These are phyloP conservation scores for Verticillium nonalfalfae DNA, from an alignment of 2,329 filamentous ascomycete genomes.

Conservation along the genomic window DNA sequence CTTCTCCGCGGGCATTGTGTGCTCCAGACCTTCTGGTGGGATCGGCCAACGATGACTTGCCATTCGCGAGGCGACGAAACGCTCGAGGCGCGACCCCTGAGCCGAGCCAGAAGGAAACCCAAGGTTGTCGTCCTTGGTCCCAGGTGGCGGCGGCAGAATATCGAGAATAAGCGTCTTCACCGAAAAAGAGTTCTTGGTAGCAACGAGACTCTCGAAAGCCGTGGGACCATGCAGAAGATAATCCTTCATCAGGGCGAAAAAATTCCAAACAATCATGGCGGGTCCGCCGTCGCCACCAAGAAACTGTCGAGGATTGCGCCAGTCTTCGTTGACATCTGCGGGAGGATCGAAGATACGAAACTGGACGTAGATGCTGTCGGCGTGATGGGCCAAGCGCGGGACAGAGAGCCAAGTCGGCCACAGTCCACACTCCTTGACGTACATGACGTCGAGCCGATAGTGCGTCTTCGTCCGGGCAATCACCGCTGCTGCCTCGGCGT, in stretches of 20 bases:
- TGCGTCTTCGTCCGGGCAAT: constrained; percentile 6
- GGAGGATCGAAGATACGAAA: constrained; percentile 13
- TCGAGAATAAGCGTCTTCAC: constrained; percentile 10
- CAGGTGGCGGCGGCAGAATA: constrained; percentile 8
- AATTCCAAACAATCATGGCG: constrained; percentile 12
- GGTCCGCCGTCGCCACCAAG: constrained; percentile 9
- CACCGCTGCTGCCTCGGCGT: constrained; percentile 9
- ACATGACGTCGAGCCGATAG: constrained; percentile 12
- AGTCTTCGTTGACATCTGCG: constrained; percentile 9
- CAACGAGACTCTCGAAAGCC: constrained; percentile 9
- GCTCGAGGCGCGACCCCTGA: constrained; percentile 1
- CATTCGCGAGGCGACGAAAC: background rate
- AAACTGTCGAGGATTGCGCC: constrained; percentile 11
- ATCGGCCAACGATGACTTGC: constrained; percentile 8
- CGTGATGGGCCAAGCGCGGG: constrained; percentile 8
- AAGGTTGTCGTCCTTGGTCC: constrained; percentile 9
- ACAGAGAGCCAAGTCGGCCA: constrained; percentile 14
- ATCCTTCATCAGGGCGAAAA: constrained; percentile 11
- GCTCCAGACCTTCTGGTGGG: constrained; percentile 4
- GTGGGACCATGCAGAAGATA: constrained; percentile 10
- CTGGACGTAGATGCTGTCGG: constrained; percentile 8
- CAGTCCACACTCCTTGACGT: constrained; percentile 13
- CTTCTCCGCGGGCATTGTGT: constrained; percentile 11
- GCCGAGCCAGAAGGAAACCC: constrained; percentile 3
- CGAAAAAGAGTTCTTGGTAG: constrained; percentile 4